Evolutionary conservation across 768 basidiomycete species (phyloP).

Genomic region (Hortiboletus campestris): DNA sequence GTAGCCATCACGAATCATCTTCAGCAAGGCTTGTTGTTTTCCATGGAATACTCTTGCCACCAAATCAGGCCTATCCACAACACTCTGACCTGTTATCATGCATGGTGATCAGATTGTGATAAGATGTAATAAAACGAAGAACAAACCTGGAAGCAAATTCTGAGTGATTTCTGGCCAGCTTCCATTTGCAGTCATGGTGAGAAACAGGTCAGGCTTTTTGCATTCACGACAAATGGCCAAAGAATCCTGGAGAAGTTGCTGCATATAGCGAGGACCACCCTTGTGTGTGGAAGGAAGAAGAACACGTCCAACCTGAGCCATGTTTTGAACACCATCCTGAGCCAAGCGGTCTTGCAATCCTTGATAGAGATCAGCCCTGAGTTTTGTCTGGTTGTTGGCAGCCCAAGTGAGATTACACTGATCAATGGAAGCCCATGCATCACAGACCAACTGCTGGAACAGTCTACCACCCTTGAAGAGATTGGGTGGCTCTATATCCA

Average conservation of each 20-base stretch:
- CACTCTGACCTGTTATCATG: conserved; percentile 26
- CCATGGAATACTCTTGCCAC: conserved; percentile 44
- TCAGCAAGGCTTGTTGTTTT: conserved; percentile 38
- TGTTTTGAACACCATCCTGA: conserved; percentile 23
- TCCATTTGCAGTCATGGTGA: conserved; percentile 53
- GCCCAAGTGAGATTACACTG: too few species aligned
- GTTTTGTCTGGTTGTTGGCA: too few species aligned
- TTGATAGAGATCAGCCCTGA: too few species aligned
- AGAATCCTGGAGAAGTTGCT: conserved; percentile 43
- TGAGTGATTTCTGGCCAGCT: conserved; percentile 44
- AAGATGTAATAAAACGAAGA: background rate
- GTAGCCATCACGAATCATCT: conserved; percentile 38
- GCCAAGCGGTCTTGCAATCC: conserved; percentile 35
- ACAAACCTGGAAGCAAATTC: conserved; percentile 35
- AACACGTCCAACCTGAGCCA: conserved; percentile 32
- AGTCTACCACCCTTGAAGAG: conserved; percentile 39
- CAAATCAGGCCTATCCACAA: conserved; percentile 47
- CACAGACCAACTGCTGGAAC: too few species aligned
- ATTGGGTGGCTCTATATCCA: conserved; percentile 14
- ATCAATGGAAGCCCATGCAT: too few species aligned
- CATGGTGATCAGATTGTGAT: background rate
- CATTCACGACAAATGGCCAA: conserved; percentile 43
- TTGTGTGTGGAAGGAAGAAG: conserved; percentile 42
- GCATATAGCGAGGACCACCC: conserved; percentile 45
- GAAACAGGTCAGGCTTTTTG: conserved; percentile 42